Evolutionary conservation across 495 filamentous ascomycete genomes (phyloP), one percentile per base, ranked within the genome.

Genomic region (Hypoxylon fuscum): DNA sequence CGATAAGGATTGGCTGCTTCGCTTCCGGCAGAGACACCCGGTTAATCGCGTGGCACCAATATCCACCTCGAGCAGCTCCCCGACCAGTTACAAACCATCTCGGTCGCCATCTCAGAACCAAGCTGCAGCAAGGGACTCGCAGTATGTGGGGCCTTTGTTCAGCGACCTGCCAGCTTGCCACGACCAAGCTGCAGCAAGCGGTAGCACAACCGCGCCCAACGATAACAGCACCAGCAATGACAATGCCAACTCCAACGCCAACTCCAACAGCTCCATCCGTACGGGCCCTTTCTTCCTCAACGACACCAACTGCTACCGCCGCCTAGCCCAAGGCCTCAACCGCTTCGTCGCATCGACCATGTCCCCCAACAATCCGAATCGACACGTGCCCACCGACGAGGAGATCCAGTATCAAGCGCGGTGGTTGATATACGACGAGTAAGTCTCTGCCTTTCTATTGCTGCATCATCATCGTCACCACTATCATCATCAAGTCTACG

Each of bases 371-470:
- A 83, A 82, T 27, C 81, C 81, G 10, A 79, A 77, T 65, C 74
- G 75, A 18, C 81, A 83, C 51, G 71, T 83, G 6, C 82, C 82
- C 0, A 78, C 74, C 11, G 82, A 85, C 58, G 72, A 81, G 18
- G 82, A 85, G 55, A 69, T 85, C 27, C 78, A 81, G 45, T 75
- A 81, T 59, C 82, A 85, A 66, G 80, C 82, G 7, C 76, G 81
- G n/a, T 83, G 81, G 81, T 75, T 82, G 38, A 64, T 83, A 2
- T 85, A 83, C 40, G 81, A 84, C 52, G 80, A 83, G 79, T 82
- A 47, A 69, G 78, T 68, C 15, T 18, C 25, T 31, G 17, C 35
- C n/a, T n/a, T n/a, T n/a, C n/a, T n/a, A n/a, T n/a, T n/a, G n/a
- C n/a, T n/a, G 0, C 35, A 17, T 14, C 21, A n/a, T 17, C 12